Conservation (phyloP, 169 alveolate species). For the Eimeria necatrix region DNA sequence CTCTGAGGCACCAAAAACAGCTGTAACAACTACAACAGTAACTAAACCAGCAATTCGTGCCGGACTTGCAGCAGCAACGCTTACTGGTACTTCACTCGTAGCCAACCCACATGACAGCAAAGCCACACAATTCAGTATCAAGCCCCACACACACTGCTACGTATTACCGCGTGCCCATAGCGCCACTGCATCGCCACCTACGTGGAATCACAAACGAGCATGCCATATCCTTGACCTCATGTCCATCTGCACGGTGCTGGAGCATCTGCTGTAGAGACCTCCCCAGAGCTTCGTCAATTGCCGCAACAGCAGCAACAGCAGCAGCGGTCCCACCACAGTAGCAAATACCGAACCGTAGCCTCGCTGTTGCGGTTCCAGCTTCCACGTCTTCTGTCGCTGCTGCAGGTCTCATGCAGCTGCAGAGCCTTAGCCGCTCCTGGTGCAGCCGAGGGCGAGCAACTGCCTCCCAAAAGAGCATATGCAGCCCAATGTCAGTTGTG, state of each 20-base stretch:
- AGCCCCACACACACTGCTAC: neutral
- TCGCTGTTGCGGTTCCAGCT: neutral
- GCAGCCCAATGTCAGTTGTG: slow-evolving; percentile 80
- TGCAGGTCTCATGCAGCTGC: slow-evolving; percentile 62
- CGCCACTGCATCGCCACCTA: neutral
- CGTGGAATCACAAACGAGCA: slow-evolving; percentile 77
- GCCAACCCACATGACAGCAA: no score
- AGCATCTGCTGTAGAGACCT: slow-evolving; percentile 68
- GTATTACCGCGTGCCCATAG: neutral
- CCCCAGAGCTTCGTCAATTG: slow-evolving; percentile 73
- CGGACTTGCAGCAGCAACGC: neutral
- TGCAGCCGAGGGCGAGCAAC: slow-evolving; percentile 52
- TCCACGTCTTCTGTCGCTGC: neutral
- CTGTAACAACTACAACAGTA: neutral
- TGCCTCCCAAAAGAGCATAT: slow-evolving; percentile 81
- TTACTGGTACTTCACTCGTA: no score
- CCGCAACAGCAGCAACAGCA: slow-evolving; percentile 57
- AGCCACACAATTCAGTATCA: neutral
- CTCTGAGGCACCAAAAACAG: slow-evolving; percentile 31
- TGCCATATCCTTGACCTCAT: slow-evolving; percentile 59
- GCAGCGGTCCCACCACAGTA: slow-evolving; percentile 44
- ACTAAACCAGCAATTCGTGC: neutral
- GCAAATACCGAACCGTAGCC: slow-evolving; percentile 44
- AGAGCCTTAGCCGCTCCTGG: slow-evolving; percentile 50
- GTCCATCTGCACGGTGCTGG: slow-evolving; percentile 59